Conservation (phyloP, 2,329 filamentous ascomycete species). For the Arthrinium phaeospermum region DNA sequence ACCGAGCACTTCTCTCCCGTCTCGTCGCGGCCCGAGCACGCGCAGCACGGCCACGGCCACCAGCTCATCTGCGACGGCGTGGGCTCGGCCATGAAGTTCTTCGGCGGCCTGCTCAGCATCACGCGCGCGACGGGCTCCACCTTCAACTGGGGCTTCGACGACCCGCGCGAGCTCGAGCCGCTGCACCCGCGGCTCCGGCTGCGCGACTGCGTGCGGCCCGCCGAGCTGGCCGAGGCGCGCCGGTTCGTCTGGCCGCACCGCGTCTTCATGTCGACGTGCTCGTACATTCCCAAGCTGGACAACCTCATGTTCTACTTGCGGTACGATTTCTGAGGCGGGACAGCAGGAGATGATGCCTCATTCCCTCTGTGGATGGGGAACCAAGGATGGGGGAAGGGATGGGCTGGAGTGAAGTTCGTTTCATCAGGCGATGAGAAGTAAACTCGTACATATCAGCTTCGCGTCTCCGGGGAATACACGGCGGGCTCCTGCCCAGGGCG, state of each 20-base stretch:
- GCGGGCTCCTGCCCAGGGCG: too few relatives aligned
- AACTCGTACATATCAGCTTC: too few relatives aligned
- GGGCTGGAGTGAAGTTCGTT: background rate
- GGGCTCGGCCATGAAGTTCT: constrained; percentile 25
- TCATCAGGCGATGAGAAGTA: background rate
- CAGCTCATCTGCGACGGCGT: constrained; percentile 38
- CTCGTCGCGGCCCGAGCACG: background rate
- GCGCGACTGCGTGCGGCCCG: constrained; percentile 27
- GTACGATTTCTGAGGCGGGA: constrained; percentile 25
- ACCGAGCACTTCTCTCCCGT: constrained; percentile 31
- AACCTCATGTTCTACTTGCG: constrained; percentile 28
- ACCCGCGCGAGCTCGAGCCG: constrained; percentile 30
- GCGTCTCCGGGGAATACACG: too few relatives aligned
- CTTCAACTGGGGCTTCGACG: constrained; percentile 34
- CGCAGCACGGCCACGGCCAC: background rate
- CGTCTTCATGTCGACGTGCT: constrained; percentile 26
- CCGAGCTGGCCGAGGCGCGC: constrained; percentile 25
- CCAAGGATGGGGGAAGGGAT: background rate
- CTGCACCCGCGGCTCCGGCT: constrained; percentile 31
- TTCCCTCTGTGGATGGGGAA: background rate
- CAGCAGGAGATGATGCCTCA: background rate
- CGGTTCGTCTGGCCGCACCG: constrained; percentile 25
- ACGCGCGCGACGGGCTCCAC: constrained; percentile 29
- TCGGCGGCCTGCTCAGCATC: constrained; percentile 26
- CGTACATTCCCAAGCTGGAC: constrained; percentile 28